A percentile compares a stretch with the other conserved stretches of the same genome.
These are phyloP conservation scores for Trichoderma pleuroti DNA, from an alignment of 2,329 filamentous ascomycete genomes.

Conservation along the genomic window DNA sequence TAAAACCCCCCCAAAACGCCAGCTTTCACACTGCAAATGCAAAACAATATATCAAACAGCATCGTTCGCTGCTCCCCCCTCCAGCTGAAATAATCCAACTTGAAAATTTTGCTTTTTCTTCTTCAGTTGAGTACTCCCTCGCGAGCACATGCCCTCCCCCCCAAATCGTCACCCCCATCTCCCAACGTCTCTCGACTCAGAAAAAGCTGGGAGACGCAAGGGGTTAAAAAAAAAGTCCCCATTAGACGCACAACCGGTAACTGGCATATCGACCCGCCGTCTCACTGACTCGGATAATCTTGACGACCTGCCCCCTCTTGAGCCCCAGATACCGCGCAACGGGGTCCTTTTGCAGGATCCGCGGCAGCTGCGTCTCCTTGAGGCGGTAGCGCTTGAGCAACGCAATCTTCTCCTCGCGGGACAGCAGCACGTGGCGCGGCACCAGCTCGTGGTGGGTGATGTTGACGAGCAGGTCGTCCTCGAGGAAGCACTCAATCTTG, in stretches of 20 bases:
- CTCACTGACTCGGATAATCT: conserved; percentile 94
- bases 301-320: conserved; percentile 89
- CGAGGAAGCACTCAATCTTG: conserved; percentile 90
- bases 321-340: conserved; percentile 89
- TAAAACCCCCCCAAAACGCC: conserved; percentile 10
- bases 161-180: neutral
- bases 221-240: neutral
- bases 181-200: neutral
- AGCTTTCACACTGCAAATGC: conserved; percentile 19
- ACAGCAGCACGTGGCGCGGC: conserved; percentile 86
- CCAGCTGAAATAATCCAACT: neutral
- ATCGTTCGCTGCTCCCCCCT: neutral
- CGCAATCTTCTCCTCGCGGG: conserved; percentile 81
- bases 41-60: conserved; percentile 6
- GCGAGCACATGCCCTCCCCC: neutral
- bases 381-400: conserved; percentile 86
- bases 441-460: conserved; percentile 98
- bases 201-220: neutral
- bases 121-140: neutral
- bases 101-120: neutral
- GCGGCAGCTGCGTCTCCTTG: conserved; percentile 94
- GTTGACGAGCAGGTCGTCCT: conserved; percentile 94
- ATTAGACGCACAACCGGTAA: conserved; percentile 69
- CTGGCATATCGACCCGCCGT: conserved; percentile 95
- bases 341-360: conserved; percentile 87